Base-by-base conservation (phyloP, 768 basidiomycete species). In the Suillus placidus region DNA sequence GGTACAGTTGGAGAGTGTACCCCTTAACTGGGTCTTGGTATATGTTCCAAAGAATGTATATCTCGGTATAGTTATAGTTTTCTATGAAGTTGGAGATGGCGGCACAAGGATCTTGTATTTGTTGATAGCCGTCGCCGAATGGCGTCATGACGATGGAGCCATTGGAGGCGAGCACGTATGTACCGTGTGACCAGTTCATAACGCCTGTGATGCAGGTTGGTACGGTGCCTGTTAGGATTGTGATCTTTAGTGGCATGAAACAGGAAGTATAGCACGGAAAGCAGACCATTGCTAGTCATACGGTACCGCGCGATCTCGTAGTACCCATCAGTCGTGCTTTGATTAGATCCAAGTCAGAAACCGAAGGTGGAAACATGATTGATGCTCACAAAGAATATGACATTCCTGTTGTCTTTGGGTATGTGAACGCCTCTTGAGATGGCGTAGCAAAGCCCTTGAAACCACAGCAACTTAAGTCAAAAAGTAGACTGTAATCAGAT, bases 241-340 rank as follows among this genome's bases (percentile, higher is more conserved):
- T 4, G 12, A 34, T 34, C 18, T 42, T 60, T 6, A 60, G 58
- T 9, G 35, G 47, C 32, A n/a, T 37, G 40, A 56, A 20, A 56
- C 42, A 52, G 62, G 54, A 65, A 42, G 13, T 42, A 20, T 12
- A 42, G 12, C 18, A 60, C 30, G 0, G 4, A 58, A 60, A 62
- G 71, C 84, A 57, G 65, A 94, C 94, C 96, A 77, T 99, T 99
- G 64, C 88, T 81, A 47, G 80, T 84, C 80, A 96, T 96, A 62
- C 95, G 88, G 78, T 97, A 99, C 70, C 94, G 90, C 26, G 95
- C 87, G 75, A 94, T 84, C 77, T 99, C 97, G 69, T 91, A 99
- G 80, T 80, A 92, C 13, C 90, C 89, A 65, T 90, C 87, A 43
- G 79, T 74, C 61, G 92, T 85, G 80, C 93, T 94, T 40, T 13